A percentile compares a stretch with the other conserved stretches of the same genome.
Evolutionary conservation across 2,329 filamentous ascomycete genomes (phyloP).

Genomic region (Aureobasidium zeae): DNA sequence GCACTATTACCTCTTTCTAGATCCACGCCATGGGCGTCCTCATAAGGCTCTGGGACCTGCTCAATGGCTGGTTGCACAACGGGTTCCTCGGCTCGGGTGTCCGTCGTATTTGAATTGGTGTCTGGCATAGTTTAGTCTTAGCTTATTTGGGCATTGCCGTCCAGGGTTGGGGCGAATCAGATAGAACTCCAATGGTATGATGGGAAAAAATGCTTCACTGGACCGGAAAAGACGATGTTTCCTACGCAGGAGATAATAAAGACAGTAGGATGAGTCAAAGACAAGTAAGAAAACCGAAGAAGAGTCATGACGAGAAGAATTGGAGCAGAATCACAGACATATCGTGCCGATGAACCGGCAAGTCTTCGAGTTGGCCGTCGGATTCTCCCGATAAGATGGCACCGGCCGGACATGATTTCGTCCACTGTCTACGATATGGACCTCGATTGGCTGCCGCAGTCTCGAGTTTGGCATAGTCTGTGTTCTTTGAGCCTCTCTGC

Average conservation of each 20-base stretch:
- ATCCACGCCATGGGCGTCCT: conserved; percentile 15
- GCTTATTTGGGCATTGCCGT: background rate
- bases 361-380: background rate
- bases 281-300: conserved; percentile 4
- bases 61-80: conserved; percentile 13
- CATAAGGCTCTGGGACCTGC: conserved; percentile 9
- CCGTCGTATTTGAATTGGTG: background rate
- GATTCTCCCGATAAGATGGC: no score
- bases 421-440: no score
- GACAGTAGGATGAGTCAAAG: conserved; percentile 8
- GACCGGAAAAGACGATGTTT: background rate
- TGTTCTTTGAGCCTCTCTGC: no score
- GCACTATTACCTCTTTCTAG: conserved; percentile 8
- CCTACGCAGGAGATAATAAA: background rate
- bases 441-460: background rate
- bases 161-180: no score
- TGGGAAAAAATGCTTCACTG: background rate
- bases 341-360: conserved; percentile 7
- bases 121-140: conserved; percentile 10
- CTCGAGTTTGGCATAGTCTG: no score
- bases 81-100: conserved; percentile 8
- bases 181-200: no score
- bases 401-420: no score
- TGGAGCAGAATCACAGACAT: conserved; percentile 10
- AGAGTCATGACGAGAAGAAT: conserved; percentile 6